Evolutionary conservation across 2,329 filamentous ascomycete species (phyloP), one percentile per base, ranked within the genome.

Genomic region (Grosmannia huntii): DNA sequence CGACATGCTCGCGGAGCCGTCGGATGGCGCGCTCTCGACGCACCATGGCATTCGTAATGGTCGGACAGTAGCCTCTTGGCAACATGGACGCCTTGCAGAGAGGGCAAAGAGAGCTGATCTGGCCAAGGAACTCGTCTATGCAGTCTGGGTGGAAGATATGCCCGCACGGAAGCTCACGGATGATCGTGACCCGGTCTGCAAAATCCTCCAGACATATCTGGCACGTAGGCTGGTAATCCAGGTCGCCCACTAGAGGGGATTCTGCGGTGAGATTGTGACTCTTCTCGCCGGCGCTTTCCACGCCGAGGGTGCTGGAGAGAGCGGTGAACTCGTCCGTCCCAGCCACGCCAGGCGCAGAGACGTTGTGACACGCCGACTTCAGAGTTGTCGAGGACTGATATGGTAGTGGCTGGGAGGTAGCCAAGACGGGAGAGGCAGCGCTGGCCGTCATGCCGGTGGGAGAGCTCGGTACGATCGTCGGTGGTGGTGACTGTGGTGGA

Each of bases 131-230:
- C 25, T 85, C 81, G 67, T 97, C 91, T 62, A 97, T 91, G 67
- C 94, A 99, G 63, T 88, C 86, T 0, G 89, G 86, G 64, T 99
- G 92, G 70, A 91, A 99, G 59, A 97, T 92, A 68, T 99, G 94
- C 0, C 87, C 84, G 65, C 94, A 99, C 0, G 89, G 84, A 3
- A 97, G 76, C 70, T 96, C 88, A 58, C 90, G 86, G 58, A 97
- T 90, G 23, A 84, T 80, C 0, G 88, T 86, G 21, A 77, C 72
- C 44, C 82, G 80, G 19, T 83, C 79, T 31, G 86, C 78, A 66
- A 89, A 97, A 60, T 89, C 83, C 57, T 90, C 87, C 1, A 95
- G 78, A 67, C 94, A 99, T 57, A 97, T 96, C n/a, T 89, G 83
- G 68, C 94, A 97, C 2, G 81, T 85, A 0, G 89, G 84, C 68